These are phyloP conservation scores for Tagetes patula DNA, from an alignment of 129 eudicot genomes.

Conservation along the genomic window DNA sequence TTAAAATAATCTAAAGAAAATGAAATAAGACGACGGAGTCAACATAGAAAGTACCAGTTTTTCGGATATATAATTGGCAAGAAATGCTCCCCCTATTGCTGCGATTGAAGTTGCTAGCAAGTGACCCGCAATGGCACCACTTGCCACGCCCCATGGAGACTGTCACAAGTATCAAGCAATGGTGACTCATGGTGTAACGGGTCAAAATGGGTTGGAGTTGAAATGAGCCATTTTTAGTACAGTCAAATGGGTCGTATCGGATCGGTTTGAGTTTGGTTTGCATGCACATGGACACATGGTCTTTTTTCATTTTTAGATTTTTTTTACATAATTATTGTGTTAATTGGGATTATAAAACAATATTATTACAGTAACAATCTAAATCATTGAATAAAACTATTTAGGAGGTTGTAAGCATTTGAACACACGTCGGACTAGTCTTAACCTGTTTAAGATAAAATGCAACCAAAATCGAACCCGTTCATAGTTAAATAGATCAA, in stretches of 20 bases:
- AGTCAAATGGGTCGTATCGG: neutral
- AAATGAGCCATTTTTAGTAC: neutral
- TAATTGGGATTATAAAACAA: neutral
- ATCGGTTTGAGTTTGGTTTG: neutral
- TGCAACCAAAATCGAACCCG: neutral
- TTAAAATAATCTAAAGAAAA: neutral
- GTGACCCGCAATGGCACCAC: constrained; percentile 97
- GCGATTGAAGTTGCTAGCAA: constrained; percentile 83
- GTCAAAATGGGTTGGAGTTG: neutral
- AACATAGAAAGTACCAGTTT: constrained; percentile 57
- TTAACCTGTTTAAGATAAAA: neutral
- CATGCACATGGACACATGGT: neutral
- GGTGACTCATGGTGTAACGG: neutral
- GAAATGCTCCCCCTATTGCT: constrained; percentile 87
- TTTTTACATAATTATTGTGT: neutral
- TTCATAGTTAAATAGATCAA: neutral
- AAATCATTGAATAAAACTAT: neutral
- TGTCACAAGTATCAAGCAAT: constrained; percentile 28
- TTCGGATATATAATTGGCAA: constrained; percentile 87
- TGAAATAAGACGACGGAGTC: neutral
- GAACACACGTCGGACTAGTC: neutral
- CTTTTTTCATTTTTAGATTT: neutral
- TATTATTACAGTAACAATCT: neutral
- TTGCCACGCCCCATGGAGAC: constrained; percentile 99
- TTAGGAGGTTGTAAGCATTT: neutral